phyloP scores from a whole-genome alignment of 331 rosid species.

The Telfairia occidentalis region DNA sequence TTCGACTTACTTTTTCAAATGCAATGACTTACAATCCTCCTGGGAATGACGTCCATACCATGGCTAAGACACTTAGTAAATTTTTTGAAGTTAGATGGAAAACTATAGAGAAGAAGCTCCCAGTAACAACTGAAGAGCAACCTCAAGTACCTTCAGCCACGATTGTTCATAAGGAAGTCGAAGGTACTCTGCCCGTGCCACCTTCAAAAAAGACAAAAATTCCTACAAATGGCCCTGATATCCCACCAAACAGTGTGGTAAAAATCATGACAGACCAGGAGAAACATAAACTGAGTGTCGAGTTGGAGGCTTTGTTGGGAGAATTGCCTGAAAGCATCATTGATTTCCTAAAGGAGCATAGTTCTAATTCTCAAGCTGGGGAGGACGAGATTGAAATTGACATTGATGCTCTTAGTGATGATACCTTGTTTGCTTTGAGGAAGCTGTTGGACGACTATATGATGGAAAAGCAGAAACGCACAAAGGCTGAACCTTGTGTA shows the following conservation, averaged over 20 bases:
- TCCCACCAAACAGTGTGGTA: conserved; percentile 30
- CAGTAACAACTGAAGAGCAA: conserved; percentile 21
- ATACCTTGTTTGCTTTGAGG: conserved; percentile 47
- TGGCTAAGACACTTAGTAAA: conserved; percentile 49
- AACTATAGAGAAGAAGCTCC: conserved; percentile 56
- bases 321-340: conserved; percentile 63
- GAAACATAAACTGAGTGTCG: conserved; percentile 49
- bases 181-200: conserved; percentile 27
- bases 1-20: conserved; percentile 66
- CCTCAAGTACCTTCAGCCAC: conserved; percentile 32
- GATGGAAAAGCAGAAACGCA: conserved; percentile 47
- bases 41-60: conserved; percentile 45
- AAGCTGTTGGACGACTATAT: conserved; percentile 60
- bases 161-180: conserved; percentile 21
- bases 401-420: conserved; percentile 63
- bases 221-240: conserved; percentile 17
- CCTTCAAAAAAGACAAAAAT: conserved; percentile 47
- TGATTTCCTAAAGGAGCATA: conserved; percentile 62
- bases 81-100: conserved; percentile 67
- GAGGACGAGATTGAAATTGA: conserved; percentile 90
- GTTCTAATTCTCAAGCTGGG: conserved; percentile 28
- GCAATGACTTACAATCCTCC: conserved; percentile 81
- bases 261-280: conserved; percentile 44
- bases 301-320: conserved; percentile 51
- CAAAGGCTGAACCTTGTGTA: conserved; percentile 56